These are phyloP conservation scores for Candida ficus DNA, from an alignment of 805 yeast genomes.

Conservation along the genomic window DNA sequence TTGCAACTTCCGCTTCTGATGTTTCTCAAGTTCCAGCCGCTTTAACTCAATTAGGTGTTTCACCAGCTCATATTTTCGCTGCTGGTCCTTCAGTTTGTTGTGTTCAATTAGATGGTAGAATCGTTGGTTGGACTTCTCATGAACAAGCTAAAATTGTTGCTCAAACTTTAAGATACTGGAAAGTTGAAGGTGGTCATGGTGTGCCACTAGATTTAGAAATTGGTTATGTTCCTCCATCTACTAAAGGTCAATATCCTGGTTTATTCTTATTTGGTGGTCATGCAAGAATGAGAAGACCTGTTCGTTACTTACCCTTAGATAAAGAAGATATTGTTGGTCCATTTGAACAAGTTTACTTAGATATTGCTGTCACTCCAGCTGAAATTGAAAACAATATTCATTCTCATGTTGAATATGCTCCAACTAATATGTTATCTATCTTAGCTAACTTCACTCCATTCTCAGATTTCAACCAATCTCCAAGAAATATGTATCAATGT, in stretches of 20 bases:
- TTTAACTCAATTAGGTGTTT: conserved; percentile 70
- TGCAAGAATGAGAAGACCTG: conserved; percentile 95
- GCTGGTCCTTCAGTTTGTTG: conserved; percentile 89
- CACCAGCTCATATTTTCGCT: conserved; percentile 71
- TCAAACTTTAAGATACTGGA: conserved; percentile 88
- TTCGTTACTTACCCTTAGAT: conserved; percentile 79
- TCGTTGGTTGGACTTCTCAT: conserved; percentile 93
- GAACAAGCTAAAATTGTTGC: conserved; percentile 82
- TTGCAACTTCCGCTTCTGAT: conserved; percentile 73
- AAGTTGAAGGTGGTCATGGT: conserved; percentile 73
- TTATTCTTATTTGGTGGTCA: conserved; percentile 85
- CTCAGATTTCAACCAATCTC: conserved; percentile 97
- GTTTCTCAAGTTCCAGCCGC: conserved; percentile 65
- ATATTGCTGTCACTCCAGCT: conserved; percentile 89
- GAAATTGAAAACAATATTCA: conserved; percentile 81
- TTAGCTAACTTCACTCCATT: conserved; percentile 96
- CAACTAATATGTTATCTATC: conserved; percentile 91
- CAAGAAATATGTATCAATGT: conserved; percentile 99
- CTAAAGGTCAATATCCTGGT: conserved; percentile 97
- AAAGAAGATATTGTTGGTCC: conserved; percentile 91
- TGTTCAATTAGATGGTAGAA: conserved; percentile 88
- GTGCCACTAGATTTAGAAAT: conserved; percentile 85
- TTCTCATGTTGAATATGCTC: conserved; percentile 90
- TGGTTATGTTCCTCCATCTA: conserved; percentile 94
- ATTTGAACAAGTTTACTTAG: conserved; percentile 96